A percentile compares a stretch with the other conserved stretches of the same genome.
Evolutionary conservation across 352 stramenopile species (phyloP).

Genomic region (Phytophthora cryptogea): DNA sequence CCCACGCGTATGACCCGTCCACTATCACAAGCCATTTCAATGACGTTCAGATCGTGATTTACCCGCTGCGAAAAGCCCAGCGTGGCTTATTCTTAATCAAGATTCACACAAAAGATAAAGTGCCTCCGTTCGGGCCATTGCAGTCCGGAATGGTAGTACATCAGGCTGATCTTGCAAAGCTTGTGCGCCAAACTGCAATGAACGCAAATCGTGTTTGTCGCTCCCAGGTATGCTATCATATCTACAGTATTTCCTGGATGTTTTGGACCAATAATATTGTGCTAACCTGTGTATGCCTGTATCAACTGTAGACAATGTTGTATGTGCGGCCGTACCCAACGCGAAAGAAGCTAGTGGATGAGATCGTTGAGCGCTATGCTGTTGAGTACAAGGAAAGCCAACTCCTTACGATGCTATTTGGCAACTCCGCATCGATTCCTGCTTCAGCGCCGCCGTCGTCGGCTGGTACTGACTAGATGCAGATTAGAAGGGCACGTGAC

Average conservation of each 20-base stretch:
- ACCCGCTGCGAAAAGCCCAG: constrained; percentile 65
- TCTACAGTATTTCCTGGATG: neutral
- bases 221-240: constrained; percentile 54
- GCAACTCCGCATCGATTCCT: constrained; percentile 32
- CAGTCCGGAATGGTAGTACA: constrained; percentile 87
- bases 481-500: constrained; percentile 13
- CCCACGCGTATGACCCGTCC: constrained; percentile 75
- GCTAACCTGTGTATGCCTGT: neutral
- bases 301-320: constrained; percentile 64
- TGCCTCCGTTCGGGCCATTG: constrained; percentile 77
- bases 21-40: constrained; percentile 92
- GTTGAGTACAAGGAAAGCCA: constrained; percentile 88
- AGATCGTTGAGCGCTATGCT: constrained; percentile 87
- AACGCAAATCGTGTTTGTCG: constrained; percentile 89
- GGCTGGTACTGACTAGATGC: constrained; percentile 19
- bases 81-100: constrained; percentile 75
- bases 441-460: constrained; percentile 23
- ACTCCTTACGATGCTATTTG: constrained; percentile 79
- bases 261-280: neutral
- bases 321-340: constrained; percentile 88
- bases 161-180: constrained; percentile 60
- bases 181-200: constrained; percentile 88
- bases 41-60: constrained; percentile 88
- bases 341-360: constrained; percentile 87
- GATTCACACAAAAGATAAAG: constrained; percentile 84